Base-by-base conservation (phyloP, 768 basidiomycete species). In the Basidioascus undulatus region DNA sequence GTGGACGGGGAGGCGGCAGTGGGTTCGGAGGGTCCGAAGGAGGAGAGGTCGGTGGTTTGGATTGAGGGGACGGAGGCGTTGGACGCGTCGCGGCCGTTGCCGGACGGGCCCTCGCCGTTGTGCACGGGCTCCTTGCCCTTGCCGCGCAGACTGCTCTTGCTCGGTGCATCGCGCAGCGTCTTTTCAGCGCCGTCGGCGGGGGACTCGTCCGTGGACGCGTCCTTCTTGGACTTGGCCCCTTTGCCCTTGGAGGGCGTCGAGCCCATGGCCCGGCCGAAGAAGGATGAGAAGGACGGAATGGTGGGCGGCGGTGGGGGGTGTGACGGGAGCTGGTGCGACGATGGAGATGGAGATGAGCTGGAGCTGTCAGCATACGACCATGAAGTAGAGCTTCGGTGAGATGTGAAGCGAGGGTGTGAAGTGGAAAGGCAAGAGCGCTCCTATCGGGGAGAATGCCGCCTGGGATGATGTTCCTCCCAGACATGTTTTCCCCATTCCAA, bases 241-340 rank as follows among this genome's bases (percentile, higher is more conserved):
- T 39, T 44, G 23, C 44, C 46, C 38, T 47, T 47, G 15, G 37
- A 39, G 6, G 43, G 23, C 25, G 37, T 32, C 37, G 44, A 44
- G 6, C 46, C 46, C 46, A 47, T 47, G 10, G 9, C 26, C 3
- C 18, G 15, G 5, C n/a, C n/a, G n/a, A n/a, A 23, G 16, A 18
- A 27, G 15, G n/a, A 24, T 16, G 36, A 40, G 32, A 15, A 13
- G 6, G 16, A 15, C 8, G 2, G 18, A 21, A n/a, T n/a, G n/a
- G n/a, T n/a, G n/a, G n/a, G n/a, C n/a, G n/a, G n/a, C n/a, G n/a
- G n/a, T n/a, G n/a, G n/a, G n/a, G n/a, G n/a, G n/a, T n/a, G n/a
- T n/a, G n/a, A n/a, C n/a, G n/a, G n/a, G n/a, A n/a, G n/a, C n/a
- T n/a, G n/a, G n/a, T n/a, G n/a, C n/a, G n/a, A n/a, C n/a, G n/a